Evolutionary conservation across 306 rosid genomes (phyloP).

Genomic region (Pyrus communis): DNA sequence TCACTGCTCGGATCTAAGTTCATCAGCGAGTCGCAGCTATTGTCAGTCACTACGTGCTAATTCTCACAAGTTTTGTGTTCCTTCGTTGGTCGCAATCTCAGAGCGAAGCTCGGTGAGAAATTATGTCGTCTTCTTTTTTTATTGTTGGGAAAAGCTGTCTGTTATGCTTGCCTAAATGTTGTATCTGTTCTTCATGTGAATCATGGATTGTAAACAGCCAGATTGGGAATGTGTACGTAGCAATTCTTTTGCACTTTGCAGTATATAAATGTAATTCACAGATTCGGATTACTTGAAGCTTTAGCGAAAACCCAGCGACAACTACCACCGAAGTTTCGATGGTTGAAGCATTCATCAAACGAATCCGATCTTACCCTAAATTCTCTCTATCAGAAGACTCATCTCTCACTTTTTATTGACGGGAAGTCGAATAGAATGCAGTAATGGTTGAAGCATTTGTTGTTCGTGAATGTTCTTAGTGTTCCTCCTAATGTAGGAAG

Average conservation of each 20-base stretch:
- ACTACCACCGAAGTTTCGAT: too few relatives aligned
- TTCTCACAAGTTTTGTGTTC: slow-evolving; percentile 28
- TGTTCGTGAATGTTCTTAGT: too few relatives aligned
- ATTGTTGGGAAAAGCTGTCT: slow-evolving; percentile 14
- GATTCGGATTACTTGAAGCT: not conserved
- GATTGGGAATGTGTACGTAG: slow-evolving; percentile 42
- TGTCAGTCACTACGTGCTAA: slow-evolving; percentile 18
- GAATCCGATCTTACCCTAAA: not conserved
- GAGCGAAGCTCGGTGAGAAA: slow-evolving; percentile 47
- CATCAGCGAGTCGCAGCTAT: slow-evolving; percentile 28
- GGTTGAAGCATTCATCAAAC: not conserved
- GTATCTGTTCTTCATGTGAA: slow-evolving; percentile 27
- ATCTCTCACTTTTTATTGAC: too few relatives aligned
- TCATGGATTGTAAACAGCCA: slow-evolving; percentile 24
- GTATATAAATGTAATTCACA: not conserved
- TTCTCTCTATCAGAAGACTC: too few relatives aligned
- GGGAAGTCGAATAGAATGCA: not conserved
- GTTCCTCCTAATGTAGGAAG: too few relatives aligned
- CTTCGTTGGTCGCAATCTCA: slow-evolving; percentile 31
- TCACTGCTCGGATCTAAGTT: slow-evolving; percentile 7
- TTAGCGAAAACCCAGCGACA: not conserved
- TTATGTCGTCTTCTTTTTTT: slow-evolving; percentile 1
- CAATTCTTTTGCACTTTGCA: slow-evolving; percentile 13
- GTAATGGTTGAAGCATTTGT: not conserved
- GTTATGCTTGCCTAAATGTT: slow-evolving; percentile 16